A percentile compares a stretch with the other conserved stretches of the same genome.
Conservation (phyloP, 2,329 filamentous ascomycete genomes). For the Neonectria faginata region DNA sequence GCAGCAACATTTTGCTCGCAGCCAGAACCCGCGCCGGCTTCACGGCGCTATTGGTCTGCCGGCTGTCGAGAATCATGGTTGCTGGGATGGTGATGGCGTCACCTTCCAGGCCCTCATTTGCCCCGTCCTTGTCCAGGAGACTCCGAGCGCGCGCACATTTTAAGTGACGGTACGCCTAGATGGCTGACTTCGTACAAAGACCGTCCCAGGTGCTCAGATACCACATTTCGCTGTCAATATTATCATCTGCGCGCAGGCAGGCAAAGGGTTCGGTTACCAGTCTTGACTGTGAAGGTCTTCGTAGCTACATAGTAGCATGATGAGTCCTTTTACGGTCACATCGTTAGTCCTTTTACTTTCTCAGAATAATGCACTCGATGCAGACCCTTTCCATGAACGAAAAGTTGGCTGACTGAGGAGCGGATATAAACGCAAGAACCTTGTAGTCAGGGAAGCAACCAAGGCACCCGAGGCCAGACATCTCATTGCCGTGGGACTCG, state of each 20-base stretch:
- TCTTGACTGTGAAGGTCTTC: conserved; percentile 56
- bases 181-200: conserved; percentile 31
- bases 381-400: conserved; percentile 18
- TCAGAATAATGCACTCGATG: background rate
- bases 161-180: conserved; percentile 6
- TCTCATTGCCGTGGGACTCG: too few species aligned
- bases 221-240: conserved; percentile 22
- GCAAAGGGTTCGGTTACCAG: conserved; percentile 2
- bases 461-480: too few species aligned
- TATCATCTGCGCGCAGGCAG: background rate
- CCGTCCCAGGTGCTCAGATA: conserved; percentile 26
- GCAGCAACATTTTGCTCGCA: background rate
- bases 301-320: conserved; percentile 53
- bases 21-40: conserved; percentile 29
- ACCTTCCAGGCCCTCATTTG: background rate
- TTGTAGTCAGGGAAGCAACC: too few species aligned
- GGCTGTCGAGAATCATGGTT: conserved; percentile 25
- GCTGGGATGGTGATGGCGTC: conserved; percentile 1
- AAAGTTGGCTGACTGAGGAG: background rate
- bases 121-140: background rate
- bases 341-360: background rate
- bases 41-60: conserved; percentile 35
- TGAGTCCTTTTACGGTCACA: conserved; percentile 40
- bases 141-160: conserved; percentile 11
- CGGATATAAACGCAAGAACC: background rate